Conservation (phyloP, 345 rosid genomes). For the Linum tenue region DNA sequence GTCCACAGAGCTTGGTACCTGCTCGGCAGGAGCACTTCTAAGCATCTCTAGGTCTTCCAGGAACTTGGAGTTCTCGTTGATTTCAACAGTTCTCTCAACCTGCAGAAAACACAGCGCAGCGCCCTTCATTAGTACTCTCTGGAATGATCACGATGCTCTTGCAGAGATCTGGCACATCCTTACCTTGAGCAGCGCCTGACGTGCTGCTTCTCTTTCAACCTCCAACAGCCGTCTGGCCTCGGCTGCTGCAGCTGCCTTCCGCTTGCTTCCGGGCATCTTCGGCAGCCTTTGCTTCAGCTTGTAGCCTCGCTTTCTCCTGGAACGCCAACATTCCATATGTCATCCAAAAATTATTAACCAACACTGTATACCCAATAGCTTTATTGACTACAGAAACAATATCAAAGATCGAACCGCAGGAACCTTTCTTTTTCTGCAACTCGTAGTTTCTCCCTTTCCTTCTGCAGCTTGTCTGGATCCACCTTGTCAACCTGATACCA, state of each 20-base stretch:
- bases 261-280: slow-evolving; percentile 5
- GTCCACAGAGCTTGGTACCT: slow-evolving; percentile 5
- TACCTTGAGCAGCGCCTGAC: slow-evolving; percentile 5
- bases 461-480: slow-evolving; percentile 15
- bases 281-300: slow-evolving; percentile 9
- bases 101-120: background rate
- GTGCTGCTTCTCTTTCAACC: slow-evolving; percentile 9
- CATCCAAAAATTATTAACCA: background rate
- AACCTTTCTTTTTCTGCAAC: slow-evolving; percentile 18
- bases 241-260: slow-evolving; percentile 3
- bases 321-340: background rate
- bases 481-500: slow-evolving; percentile 17
- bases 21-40: slow-evolving; percentile 1
- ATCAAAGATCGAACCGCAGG: slow-evolving; percentile 2
- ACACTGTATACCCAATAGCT: slow-evolving; percentile 10
- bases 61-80: slow-evolving; percentile 6
- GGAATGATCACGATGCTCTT: background rate
- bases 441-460: slow-evolving; percentile 21
- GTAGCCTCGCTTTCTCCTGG: slow-evolving; percentile 7
- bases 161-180: no score
- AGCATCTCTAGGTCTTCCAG: slow-evolving; percentile 9
- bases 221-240: slow-evolving; percentile 6
- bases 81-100: slow-evolving; percentile 7
- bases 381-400: background rate
- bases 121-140: background rate